Evolutionary conservation across 2,329 filamentous ascomycete species (phyloP).

Genomic region (Penicillium sp.): DNA sequence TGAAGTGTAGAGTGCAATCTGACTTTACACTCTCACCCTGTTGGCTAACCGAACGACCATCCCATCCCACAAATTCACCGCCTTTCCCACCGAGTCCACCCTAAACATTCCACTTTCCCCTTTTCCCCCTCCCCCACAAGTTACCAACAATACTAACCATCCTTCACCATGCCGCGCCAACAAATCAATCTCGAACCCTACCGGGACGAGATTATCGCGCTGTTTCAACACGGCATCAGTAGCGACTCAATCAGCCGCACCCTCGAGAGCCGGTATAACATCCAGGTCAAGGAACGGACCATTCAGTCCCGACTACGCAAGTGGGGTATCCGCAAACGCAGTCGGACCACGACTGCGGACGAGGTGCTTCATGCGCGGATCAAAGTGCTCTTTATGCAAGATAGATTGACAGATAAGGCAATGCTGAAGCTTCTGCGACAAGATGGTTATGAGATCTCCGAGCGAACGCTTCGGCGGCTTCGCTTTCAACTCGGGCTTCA

Average conservation of each 20-base stretch:
- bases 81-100: constrained; percentile 10
- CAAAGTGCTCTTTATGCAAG: constrained; percentile 24
- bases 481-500: constrained; percentile 29
- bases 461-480: constrained; percentile 27
- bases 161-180: constrained; percentile 24
- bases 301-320: constrained; percentile 30
- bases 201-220: constrained; percentile 26
- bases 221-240: constrained; percentile 27
- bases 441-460: constrained; percentile 29
- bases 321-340: constrained; percentile 31
- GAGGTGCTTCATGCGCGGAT: constrained; percentile 26
- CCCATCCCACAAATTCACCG: no score
- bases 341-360: constrained; percentile 27
- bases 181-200: constrained; percentile 30
- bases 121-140: neutral
- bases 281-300: constrained; percentile 28
- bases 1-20: no score
- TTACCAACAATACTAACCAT: neutral
- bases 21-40: no score
- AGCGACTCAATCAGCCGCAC: constrained; percentile 27
- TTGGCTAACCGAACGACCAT: no score
- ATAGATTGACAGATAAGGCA: constrained; percentile 28
- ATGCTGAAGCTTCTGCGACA: constrained; percentile 27
- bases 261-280: constrained; percentile 26
- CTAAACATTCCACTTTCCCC: neutral